Percentiles rank a stretch among this genome's conserved stretches.
Conservation (phyloP, 257 asterid species). For the Echites panduratus region DNA sequence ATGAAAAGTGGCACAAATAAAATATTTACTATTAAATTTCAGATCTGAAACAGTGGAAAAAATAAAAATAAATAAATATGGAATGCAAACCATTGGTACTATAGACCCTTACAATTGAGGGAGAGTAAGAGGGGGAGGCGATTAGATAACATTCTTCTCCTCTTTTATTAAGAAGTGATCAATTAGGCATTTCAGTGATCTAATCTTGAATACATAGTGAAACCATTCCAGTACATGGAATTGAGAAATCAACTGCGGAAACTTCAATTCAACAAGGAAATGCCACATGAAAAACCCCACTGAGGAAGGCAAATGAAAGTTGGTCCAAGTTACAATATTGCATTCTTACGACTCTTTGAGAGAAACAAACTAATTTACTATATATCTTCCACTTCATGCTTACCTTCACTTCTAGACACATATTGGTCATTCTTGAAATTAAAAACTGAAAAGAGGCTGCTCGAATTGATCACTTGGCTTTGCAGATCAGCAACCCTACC, state of each 20-base stretch:
- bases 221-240: not conserved
- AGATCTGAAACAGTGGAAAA: not conserved
- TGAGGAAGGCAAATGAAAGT: not conserved
- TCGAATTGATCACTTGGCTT: not conserved
- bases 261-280: not conserved
- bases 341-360: not conserved
- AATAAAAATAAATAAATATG: not conserved
- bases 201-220: not conserved
- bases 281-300: not conserved
- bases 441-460: not conserved
- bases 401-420: not conserved
- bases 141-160: not conserved
- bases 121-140: too few relatives aligned
- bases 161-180: not conserved
- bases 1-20: not conserved
- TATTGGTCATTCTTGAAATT: not conserved
- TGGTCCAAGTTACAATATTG: not conserved
- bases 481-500: not conserved
- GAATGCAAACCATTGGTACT: not conserved
- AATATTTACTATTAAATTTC: not conserved
- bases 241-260: not conserved
- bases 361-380: not conserved
- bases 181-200: not conserved
- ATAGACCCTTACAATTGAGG: not conserved
- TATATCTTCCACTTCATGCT: not conserved